Evolutionary conservation across 169 alveolate genomes (phyloP).

Genomic region (Eimeria maxima): DNA sequence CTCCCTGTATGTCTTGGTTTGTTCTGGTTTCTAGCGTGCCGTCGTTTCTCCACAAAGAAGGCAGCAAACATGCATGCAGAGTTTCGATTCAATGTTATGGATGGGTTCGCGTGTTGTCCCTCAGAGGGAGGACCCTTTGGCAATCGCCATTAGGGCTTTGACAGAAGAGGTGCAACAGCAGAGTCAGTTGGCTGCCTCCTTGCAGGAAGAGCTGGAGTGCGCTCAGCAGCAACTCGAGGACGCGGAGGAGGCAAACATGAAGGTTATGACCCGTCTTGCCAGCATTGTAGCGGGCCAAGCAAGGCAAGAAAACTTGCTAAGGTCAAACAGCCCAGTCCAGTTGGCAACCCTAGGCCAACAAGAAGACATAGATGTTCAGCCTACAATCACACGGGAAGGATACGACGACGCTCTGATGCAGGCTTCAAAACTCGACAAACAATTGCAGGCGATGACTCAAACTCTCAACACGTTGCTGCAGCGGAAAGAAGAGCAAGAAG

Average conservation of each 20-base stretch:
- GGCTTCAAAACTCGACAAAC: neutral
- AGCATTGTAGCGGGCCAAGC: neutral
- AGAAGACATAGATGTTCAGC: neutral
- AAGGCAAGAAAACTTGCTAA: neutral
- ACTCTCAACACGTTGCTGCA: neutral
- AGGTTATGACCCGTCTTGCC: constrained; percentile 19
- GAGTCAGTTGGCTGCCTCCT: neutral
- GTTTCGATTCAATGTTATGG: neutral
- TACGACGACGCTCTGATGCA: constrained; percentile 49
- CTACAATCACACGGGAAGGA: constrained; percentile 18
- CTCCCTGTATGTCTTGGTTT: neutral
- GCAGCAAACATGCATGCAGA: neutral
- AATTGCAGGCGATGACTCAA: neutral
- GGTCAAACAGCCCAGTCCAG: neutral
- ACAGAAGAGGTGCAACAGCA: neutral
- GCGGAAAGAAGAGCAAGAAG: neutral
- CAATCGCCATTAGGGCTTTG: neutral
- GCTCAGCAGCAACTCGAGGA: neutral
- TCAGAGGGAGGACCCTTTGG: constrained; percentile 21
- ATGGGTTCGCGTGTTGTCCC: neutral
- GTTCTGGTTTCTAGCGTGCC: neutral
- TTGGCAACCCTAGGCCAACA: neutral
- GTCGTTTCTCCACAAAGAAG: neutral
- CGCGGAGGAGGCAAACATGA: constrained; percentile 34
- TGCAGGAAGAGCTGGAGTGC: neutral